Conservation (phyloP, 129 eudicot species). For the Dittrichia graveolens region DNA sequence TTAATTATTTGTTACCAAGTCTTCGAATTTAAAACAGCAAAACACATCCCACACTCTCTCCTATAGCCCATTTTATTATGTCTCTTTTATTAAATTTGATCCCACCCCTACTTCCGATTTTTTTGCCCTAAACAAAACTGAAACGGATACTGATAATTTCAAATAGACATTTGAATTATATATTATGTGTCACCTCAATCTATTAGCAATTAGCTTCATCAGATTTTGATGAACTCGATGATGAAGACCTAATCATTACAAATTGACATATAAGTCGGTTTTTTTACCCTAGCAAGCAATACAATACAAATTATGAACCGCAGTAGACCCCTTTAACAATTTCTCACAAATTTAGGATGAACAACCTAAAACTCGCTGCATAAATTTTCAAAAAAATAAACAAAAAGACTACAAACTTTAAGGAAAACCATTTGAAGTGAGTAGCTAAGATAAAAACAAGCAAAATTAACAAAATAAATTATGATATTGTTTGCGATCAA, state of each 20-base stretch:
- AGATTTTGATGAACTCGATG: not conserved
- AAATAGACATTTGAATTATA: not conserved
- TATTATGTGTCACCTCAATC: not conserved
- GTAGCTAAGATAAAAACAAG: not conserved
- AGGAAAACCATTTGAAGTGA: not conserved
- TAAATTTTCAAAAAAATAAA: not conserved
- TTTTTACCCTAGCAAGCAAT: constrained; percentile 21
- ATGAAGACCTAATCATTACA: not conserved
- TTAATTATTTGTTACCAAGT: not conserved
- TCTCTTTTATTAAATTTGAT: not conserved
- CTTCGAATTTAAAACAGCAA: not conserved
- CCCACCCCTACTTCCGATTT: not conserved
- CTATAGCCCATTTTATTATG: not conserved
- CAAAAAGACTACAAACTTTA: not conserved
- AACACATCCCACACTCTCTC: not conserved
- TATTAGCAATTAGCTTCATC: not conserved
- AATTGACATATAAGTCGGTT: constrained; percentile 1
- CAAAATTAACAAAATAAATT: constrained; percentile 8
- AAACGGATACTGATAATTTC: not conserved
- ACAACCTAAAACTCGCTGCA: not conserved
- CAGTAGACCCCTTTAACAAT: not conserved
- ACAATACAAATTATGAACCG: not conserved
- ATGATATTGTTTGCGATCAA: not conserved
- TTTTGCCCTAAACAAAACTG: constrained; percentile 15
- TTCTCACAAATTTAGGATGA: not conserved